Evolutionary conservation across 1,284 basidiomycete genomes (phyloP), one percentile per base, ranked within the genome.

Genomic region (Trichosporon sp.): DNA sequence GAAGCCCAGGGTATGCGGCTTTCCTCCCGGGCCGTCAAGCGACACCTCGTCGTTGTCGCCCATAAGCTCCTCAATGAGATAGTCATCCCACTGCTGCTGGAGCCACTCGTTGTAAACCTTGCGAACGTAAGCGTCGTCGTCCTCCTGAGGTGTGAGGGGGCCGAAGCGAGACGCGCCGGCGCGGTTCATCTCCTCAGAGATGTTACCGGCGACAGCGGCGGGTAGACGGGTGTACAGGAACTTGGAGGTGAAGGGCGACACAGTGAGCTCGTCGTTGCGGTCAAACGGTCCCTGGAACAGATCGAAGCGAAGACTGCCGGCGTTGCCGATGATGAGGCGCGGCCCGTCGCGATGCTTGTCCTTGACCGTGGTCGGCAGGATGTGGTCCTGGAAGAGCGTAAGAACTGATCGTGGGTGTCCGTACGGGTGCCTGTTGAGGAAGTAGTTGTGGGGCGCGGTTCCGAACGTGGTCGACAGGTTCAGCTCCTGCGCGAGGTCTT

Each of bases 241-340:
- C 4, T 72, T 73, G 19, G 76, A 78, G 2, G 76, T 77, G 72
- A 90, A 92, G 0, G 91, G 91, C 16, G 88, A 89, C 0, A 88
- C 87, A 0, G 91, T 91, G 31, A 92, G 86, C 79, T 92, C 89
- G 80, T 93, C 92, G 80, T 93, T 92, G 78, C 88, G 88, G 61
- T 90, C 90, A 83, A 93, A 93, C 1, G 88, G 74, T 1, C 92
- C 92, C 71, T 79, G 76, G 73, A 84, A 82, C 81, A 94, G 80
- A 76, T 92, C 90, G 83, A 90, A 93, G 65, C 92, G 88, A 77
- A 90, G 87, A n/a, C 86, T 89, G 16, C 90, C 92, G 1, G 90
- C 89, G 81, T 93, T 91, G 67, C 87, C 86, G 73, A 94, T 88
- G 79, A 92, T 88, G 71, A 92, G 82, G 74, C 88, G 89, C n/a